Conservation (phyloP, 352 stramenopile species). For the Globisporangium mamillatum region DNA sequence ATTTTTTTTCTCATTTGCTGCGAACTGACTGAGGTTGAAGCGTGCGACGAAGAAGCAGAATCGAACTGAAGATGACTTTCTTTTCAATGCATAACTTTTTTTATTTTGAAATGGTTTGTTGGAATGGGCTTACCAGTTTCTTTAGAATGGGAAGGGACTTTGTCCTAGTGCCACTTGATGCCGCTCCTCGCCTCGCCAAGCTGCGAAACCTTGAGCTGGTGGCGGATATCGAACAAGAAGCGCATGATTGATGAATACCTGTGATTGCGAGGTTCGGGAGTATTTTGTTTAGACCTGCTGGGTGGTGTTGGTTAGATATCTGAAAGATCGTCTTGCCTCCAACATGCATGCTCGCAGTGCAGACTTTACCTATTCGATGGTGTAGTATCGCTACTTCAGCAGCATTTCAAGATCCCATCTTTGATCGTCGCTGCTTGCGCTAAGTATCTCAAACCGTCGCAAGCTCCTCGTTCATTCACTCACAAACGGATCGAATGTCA, state of each 20-base stretch:
- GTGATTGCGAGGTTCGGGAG: no score
- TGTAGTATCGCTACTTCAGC: no score
- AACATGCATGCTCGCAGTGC: no score
- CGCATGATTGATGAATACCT: no score
- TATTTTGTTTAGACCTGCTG: no score
- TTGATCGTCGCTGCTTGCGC: no score
- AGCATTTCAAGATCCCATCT: no score
- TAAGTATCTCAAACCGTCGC: not conserved
- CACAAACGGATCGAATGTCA: slow-evolving; percentile 57
- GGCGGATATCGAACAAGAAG: not conserved
- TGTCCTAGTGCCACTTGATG: not conserved
- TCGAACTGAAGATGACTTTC: slow-evolving; percentile 9
- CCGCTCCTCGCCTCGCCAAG: not conserved
- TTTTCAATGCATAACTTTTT: slow-evolving; percentile 14
- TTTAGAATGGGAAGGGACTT: not conserved
- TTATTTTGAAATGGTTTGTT: not conserved
- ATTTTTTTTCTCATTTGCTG: slow-evolving; percentile 8
- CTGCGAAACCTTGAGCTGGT: not conserved
- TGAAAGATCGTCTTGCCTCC: no score
- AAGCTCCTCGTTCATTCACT: slow-evolving; percentile 19
- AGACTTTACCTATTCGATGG: no score
- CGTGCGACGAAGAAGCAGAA: not conserved
- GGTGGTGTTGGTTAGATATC: no score
- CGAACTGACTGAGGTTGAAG: not conserved
- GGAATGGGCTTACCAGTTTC: not conserved